Conservation (phyloP, 345 rosid species). For the Aquilaria yunnanensis region DNA sequence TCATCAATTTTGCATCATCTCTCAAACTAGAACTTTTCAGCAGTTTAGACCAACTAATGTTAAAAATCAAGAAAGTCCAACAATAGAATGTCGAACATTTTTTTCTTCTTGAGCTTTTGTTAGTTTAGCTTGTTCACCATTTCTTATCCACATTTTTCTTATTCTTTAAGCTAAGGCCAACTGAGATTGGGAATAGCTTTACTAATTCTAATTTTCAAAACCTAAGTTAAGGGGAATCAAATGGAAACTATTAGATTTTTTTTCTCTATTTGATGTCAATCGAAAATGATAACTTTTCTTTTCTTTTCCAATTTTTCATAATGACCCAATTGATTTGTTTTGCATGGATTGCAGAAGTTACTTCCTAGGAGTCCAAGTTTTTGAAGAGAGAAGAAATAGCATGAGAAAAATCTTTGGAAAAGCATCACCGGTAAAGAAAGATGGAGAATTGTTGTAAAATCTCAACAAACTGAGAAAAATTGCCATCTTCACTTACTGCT, state of each 20-base stretch:
- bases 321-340: not conserved
- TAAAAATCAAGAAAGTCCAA: no score
- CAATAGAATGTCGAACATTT: constrained; percentile 1
- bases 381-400: no score
- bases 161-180: no score
- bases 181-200: constrained; percentile 39
- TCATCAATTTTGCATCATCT: not conserved
- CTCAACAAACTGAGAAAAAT: no score
- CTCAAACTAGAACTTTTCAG: no score
- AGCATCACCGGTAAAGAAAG: not conserved
- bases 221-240: constrained; percentile 33
- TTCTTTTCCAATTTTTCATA: not conserved
- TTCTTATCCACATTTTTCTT: no score
- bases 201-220: constrained; percentile 43
- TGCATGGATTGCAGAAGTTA: not conserved
- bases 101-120: constrained; percentile 4
- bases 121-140: no score
- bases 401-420: not conserved
- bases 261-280: not conserved
- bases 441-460: no score
- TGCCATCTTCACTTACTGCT: no score
- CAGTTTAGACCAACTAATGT: no score
- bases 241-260: constrained; percentile 11
- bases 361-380: not conserved
- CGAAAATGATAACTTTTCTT: not conserved